A percentile compares a stretch with the other conserved stretches of the same genome.
Evolutionary conservation across 371 early-diverging fungal genomes (phyloP).

Genomic region (Mortierella sp.): DNA sequence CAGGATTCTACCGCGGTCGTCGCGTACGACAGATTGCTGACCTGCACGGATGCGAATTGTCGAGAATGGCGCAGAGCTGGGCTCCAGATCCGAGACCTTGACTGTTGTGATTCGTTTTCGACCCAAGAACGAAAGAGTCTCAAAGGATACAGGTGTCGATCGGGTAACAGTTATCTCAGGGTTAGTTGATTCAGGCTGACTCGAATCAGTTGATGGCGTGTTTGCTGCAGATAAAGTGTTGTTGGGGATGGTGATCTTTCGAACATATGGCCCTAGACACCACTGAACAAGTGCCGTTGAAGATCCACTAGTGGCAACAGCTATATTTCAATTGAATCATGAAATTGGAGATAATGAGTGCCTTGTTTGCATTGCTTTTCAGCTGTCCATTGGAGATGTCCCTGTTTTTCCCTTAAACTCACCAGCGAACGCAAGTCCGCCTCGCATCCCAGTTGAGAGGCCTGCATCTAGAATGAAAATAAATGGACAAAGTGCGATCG

Average conservation of each 20-base stretch:
- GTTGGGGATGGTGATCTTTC: slow-evolving; percentile 63
- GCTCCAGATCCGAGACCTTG: slow-evolving; percentile 62
- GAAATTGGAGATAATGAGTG: neutral
- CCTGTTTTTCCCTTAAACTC: slow-evolving; percentile 8
- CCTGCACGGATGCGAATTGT: slow-evolving; percentile 62
- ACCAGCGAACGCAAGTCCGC: slow-evolving; percentile 71
- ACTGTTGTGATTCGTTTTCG: slow-evolving; percentile 64
- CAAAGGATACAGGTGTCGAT: slow-evolving; percentile 54
- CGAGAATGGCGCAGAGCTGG: slow-evolving; percentile 68
- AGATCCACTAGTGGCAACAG: slow-evolving; percentile 71
- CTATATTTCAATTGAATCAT: slow-evolving; percentile 35
- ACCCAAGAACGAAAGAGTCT: slow-evolving; percentile 52
- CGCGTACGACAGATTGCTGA: slow-evolving; percentile 49
- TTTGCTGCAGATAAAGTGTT: neutral
- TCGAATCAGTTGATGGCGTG: slow-evolving; percentile 43
- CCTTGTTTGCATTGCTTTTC: neutral
- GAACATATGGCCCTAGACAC: slow-evolving; percentile 76
- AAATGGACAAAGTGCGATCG: slow-evolving; percentile 69
- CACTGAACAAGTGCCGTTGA: slow-evolving; percentile 70
- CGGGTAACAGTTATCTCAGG: slow-evolving; percentile 16
- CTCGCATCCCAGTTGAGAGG: slow-evolving; percentile 68
- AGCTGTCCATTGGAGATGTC: neutral
- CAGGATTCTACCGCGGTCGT: slow-evolving; percentile 56
- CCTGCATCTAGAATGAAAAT: slow-evolving; percentile 72
- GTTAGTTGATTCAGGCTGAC: slow-evolving; percentile 47